phyloP scores from a whole-genome alignment of 2,329 filamentous ascomycete species.

The Fonsecaea monophora region DNA sequence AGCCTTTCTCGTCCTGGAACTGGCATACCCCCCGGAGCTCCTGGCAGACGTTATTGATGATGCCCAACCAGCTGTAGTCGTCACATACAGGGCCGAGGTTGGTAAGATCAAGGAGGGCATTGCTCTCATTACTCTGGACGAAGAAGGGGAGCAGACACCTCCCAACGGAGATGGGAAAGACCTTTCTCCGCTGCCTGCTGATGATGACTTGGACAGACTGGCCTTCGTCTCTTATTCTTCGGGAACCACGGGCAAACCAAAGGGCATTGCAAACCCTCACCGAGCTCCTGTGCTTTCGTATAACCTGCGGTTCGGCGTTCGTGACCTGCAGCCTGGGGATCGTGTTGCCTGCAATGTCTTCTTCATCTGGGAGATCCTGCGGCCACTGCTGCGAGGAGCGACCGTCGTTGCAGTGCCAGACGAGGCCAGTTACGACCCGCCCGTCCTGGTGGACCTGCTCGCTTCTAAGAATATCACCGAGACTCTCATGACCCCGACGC shows the following conservation, averaged over 20 bases:
- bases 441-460: slow-evolving; percentile 74
- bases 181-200: slow-evolving; percentile 61
- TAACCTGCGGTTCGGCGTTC: slow-evolving; percentile 72
- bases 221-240: slow-evolving; percentile 84
- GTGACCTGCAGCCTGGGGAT: slow-evolving; percentile 73
- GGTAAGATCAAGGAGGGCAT: slow-evolving; percentile 68
- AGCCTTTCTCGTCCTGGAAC: slow-evolving; percentile 79
- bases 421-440: slow-evolving; percentile 77
- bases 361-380: slow-evolving; percentile 84
- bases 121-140: slow-evolving; percentile 71
- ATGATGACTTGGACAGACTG: slow-evolving; percentile 74
- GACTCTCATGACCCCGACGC: slow-evolving; percentile 82
- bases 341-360: slow-evolving; percentile 88
- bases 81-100: slow-evolving; percentile 71
- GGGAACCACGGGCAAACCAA: slow-evolving; percentile 78
- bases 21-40: slow-evolving; percentile 76
- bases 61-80: slow-evolving; percentile 71
- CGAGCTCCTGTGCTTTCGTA: slow-evolving; percentile 76
- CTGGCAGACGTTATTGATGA: slow-evolving; percentile 79
- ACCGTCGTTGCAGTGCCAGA: slow-evolving; percentile 79
- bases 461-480: slow-evolving; percentile 72
- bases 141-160: slow-evolving; percentile 39
- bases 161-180: slow-evolving; percentile 52
- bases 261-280: slow-evolving; percentile 81
- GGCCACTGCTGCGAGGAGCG: slow-evolving; percentile 75